Percentiles rank a stretch among this genome's conserved stretches.
Evolutionary conservation across 495 filamentous ascomycete species (phyloP).

Genomic region (Podospora fimiseda): DNA sequence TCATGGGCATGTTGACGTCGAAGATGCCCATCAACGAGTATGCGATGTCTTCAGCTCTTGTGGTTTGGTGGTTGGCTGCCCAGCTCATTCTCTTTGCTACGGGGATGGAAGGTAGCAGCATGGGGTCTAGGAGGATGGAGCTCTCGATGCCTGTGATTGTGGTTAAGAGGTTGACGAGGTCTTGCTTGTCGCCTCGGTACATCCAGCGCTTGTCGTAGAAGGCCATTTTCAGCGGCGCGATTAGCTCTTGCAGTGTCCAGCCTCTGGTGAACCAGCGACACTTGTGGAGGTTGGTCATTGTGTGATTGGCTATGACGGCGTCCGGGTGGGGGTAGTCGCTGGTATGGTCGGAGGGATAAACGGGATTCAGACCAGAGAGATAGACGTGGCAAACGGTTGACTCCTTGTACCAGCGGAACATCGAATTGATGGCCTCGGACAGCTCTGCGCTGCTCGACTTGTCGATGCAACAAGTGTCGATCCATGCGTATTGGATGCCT

Average conservation of each 20-base stretch:
- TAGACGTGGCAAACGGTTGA: not conserved
- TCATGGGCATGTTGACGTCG: slow-evolving; percentile 12
- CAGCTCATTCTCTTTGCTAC: slow-evolving; percentile 14
- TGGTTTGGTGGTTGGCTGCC: slow-evolving; percentile 5
- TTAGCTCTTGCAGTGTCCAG: slow-evolving; percentile 35
- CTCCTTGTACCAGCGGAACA: not conserved
- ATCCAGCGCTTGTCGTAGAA: slow-evolving; percentile 26
- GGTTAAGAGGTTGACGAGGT: not conserved
- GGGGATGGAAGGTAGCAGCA: not conserved
- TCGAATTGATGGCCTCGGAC: not conserved
- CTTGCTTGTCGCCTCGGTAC: slow-evolving; percentile 6
- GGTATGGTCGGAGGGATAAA: no score
- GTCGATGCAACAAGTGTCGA: not conserved
- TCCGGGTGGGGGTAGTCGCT: not conserved
- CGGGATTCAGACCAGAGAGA: not conserved
- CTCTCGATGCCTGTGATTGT: slow-evolving; percentile 7
- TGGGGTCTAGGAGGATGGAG: not conserved
- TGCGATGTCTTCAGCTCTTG: slow-evolving; percentile 9
- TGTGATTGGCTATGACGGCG: not conserved
- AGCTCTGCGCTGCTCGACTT: not conserved
- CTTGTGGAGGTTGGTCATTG: not conserved
- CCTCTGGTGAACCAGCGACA: slow-evolving; percentile 18
- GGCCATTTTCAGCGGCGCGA: slow-evolving; percentile 25
- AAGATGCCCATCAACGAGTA: slow-evolving; percentile 16
- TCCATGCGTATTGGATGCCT: not conserved